Conservation (phyloP, 495 filamentous ascomycete species). For the Xylaria bambusicola region DNA sequence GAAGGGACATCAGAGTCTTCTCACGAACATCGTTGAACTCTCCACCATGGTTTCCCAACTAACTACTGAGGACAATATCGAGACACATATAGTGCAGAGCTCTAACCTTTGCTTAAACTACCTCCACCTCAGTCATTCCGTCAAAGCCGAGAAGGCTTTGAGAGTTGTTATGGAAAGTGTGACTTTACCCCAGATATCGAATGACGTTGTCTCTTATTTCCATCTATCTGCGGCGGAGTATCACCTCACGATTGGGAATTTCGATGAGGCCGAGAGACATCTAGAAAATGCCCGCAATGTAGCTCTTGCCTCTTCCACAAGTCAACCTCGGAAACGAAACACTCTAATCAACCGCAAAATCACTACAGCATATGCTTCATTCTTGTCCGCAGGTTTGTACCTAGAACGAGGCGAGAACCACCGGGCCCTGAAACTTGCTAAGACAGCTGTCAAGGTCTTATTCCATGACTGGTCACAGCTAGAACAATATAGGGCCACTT, state of each 20-base stretch:
- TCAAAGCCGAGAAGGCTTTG: constrained; percentile 68
- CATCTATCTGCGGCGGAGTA: constrained; percentile 76
- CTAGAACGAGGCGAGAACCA: constrained; percentile 64
- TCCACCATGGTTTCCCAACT: constrained; percentile 55
- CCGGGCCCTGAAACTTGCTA: constrained; percentile 66
- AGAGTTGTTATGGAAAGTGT: constrained; percentile 53
- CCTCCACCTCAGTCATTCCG: constrained; percentile 73
- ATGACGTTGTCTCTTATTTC: constrained; percentile 52
- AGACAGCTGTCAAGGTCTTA: constrained; percentile 64
- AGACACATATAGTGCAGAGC: constrained; percentile 60
- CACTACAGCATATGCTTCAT: constrained; percentile 53
- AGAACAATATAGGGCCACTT: constrained; percentile 46
- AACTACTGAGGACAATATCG: constrained; percentile 50
- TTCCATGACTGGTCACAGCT: constrained; percentile 71
- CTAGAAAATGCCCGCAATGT: constrained; percentile 40
- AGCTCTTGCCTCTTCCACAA: constrained; percentile 20
- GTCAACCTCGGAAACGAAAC: constrained; percentile 22
- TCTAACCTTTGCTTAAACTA: constrained; percentile 69
- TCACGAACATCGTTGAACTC: constrained; percentile 51
- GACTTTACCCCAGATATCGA: constrained; percentile 21
- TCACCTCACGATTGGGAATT: constrained; percentile 65
- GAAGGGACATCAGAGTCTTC: constrained; percentile 57
- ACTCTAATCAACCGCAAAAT: constrained; percentile 37
- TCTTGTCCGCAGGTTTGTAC: constrained; percentile 63
- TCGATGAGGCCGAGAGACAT: constrained; percentile 55